Conservation (phyloP, 2,329 filamentous ascomycete species). For the Gnomoniopsis sp. region DNA sequence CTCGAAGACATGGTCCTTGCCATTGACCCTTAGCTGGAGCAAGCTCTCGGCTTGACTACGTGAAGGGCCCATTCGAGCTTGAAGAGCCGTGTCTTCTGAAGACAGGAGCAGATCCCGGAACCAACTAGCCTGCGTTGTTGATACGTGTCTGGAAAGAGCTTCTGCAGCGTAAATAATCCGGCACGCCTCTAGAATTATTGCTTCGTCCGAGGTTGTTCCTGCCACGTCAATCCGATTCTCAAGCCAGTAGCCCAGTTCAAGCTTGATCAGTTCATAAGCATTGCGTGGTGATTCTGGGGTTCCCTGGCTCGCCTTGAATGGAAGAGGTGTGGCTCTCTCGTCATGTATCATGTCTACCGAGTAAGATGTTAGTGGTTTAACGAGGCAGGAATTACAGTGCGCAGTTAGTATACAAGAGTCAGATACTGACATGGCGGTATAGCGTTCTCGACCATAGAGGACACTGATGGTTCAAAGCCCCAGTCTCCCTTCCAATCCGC, state of each 20-base stretch:
- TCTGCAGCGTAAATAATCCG: slow-evolving; percentile 56
- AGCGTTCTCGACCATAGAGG: slow-evolving; percentile 63
- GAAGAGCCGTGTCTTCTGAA: slow-evolving; percentile 37
- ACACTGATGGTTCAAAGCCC: slow-evolving; percentile 61
- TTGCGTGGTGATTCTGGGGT: slow-evolving; percentile 47
- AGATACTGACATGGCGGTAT: slow-evolving; percentile 59
- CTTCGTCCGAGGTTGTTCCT: slow-evolving; percentile 41
- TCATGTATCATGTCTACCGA: slow-evolving; percentile 59
- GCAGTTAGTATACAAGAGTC: slow-evolving; percentile 31
- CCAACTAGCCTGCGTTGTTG: slow-evolving; percentile 45
- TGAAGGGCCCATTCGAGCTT: slow-evolving; percentile 47
- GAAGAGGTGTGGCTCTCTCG: slow-evolving; percentile 55
- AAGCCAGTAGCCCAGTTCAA: slow-evolving; percentile 53
- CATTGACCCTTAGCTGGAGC: slow-evolving; percentile 51
- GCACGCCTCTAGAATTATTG: slow-evolving; percentile 57
- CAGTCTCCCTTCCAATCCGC: slow-evolving; percentile 68
- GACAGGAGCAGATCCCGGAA: slow-evolving; percentile 57
- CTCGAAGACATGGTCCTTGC: slow-evolving; percentile 56
- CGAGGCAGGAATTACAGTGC: slow-evolving; percentile 17
- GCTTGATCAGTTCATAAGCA: slow-evolving; percentile 60
- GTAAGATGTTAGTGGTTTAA: slow-evolving; percentile 19
- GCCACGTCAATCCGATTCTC: slow-evolving; percentile 40
- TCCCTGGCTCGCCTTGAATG: slow-evolving; percentile 45
- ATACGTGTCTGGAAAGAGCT: slow-evolving; percentile 37
- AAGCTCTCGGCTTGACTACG: slow-evolving; percentile 45